These are phyloP conservation scores for Cordyceps cicadae DNA, from an alignment of 2,329 filamentous ascomycete genomes.

Conservation along the genomic window DNA sequence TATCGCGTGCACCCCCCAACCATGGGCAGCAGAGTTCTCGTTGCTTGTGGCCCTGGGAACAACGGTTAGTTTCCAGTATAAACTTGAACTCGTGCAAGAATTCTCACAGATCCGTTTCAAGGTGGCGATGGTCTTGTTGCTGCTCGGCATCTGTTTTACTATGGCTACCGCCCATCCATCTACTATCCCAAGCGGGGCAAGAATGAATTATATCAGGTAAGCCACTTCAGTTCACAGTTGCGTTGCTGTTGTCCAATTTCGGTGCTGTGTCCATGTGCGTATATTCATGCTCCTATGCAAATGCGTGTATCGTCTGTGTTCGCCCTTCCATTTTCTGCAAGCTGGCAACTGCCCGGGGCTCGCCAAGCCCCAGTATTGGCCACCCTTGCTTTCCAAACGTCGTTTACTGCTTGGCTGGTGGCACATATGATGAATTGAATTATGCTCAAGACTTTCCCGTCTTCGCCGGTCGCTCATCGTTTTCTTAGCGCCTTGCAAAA, in stretches of 20 bases:
- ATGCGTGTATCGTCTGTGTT: constrained; percentile 4
- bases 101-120: constrained; percentile 31
- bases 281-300: not conserved
- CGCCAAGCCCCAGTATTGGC: not conserved
- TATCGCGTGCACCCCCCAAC: constrained; percentile 72
- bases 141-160: constrained; percentile 83
- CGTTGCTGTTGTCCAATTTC: not conserved
- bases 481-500: constrained; percentile 61
- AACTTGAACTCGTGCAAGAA: not conserved
- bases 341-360: not conserved
- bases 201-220: constrained; percentile 79
- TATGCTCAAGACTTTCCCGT: not conserved
- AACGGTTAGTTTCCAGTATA: constrained; percentile 42
- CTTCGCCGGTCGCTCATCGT: constrained; percentile 22
- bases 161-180: constrained; percentile 79
- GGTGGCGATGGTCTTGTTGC: constrained; percentile 93
- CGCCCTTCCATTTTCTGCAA: not conserved
- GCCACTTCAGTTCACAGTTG: constrained; percentile 13
- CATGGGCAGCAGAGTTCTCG: constrained; percentile 63
- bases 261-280: not conserved
- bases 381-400: not conserved
- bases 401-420: constrained; percentile 5
- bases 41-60: constrained; percentile 84
- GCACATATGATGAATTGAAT: not conserved
- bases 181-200: constrained; percentile 92